Percentiles rank a stretch among this genome's conserved stretches.
Conservation (phyloP, 352 stramenopile genomes). For the Phytophthora fragariaefolia region DNA sequence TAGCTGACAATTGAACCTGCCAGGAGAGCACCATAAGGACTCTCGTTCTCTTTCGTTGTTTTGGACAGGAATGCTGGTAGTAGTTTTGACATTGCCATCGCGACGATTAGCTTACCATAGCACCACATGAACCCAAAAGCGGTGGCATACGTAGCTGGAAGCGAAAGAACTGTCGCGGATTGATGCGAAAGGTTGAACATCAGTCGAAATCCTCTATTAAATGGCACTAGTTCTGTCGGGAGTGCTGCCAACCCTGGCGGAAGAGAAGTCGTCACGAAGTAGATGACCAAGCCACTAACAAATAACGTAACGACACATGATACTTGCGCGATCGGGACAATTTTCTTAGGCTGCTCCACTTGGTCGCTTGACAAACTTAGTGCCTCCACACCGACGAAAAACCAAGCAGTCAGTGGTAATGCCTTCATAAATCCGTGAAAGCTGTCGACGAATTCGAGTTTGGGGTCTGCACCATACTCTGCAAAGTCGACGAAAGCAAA, state of each 20-base stretch:
- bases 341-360: constrained; percentile 46
- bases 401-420: constrained; percentile 44
- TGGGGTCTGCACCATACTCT: constrained; percentile 14
- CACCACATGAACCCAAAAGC: constrained; percentile 62
- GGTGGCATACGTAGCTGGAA: constrained; percentile 56
- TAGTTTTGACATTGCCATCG: constrained; percentile 45
- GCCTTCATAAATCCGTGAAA: constrained; percentile 43
- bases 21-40: constrained; percentile 23
- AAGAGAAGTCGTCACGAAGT: constrained; percentile 44
- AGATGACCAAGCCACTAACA: constrained; percentile 35
- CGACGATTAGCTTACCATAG: constrained; percentile 51
- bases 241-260: constrained; percentile 36
- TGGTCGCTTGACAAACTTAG: constrained; percentile 41
- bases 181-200: constrained; percentile 34
- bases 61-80: constrained; percentile 33
- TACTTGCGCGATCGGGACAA: constrained; percentile 49
- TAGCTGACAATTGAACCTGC: constrained; percentile 35
- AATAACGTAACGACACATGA: constrained; percentile 47
- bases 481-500: constrained; percentile 34
- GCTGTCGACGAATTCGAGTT: constrained; percentile 23
- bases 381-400: constrained; percentile 57
- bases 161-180: constrained; percentile 40
- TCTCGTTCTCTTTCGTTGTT: constrained; percentile 17
- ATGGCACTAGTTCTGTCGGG: constrained; percentile 30
- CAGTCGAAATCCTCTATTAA: constrained; percentile 41